Evolutionary conservation across 2,329 filamentous ascomycete genomes (phyloP), one percentile per base, ranked within the genome.

Genomic region (Beauveria sp.): DNA sequence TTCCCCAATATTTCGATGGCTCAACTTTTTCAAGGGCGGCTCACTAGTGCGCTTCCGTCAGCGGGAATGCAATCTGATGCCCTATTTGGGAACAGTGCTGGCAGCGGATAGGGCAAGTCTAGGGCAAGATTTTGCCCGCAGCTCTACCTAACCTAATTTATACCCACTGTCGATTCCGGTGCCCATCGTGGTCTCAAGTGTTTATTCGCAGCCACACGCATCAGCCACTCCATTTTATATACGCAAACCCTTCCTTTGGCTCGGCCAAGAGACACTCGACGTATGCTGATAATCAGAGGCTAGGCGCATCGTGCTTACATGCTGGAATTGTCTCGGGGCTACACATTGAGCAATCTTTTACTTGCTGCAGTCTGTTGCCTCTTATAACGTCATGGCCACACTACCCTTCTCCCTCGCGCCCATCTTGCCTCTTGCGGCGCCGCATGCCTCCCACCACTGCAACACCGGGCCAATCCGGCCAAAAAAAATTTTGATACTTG

Each of bases 41-140:
- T 47, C 54, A 57, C 46, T 58, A 58, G 46, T 60, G 56, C 38
- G 24, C 38, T 60, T 53, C 57, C 40, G 57, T 53, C 49, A 46
- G 40, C 57, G n/a, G 57, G 40, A 38, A 60, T 60, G 58, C 50
- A 26, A 26, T 30, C 7, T 49, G 51, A 54, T 60, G 58, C 50
- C 58, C 50, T 60, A 49, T 49, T 60, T 34, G 42, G 58, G 58
- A 60, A 60, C 50, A 47, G 40, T 55, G 58, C 50, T 54, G 50
- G 43, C 58, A 55, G 50, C 58, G 58, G 50, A 60, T 60, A 60
- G 58, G 58, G 51, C 30, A 54, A 54, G 28, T 40, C 12, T 28
- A 46, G 57, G 57, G 49, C 56, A 38, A n/a, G 28, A 12, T 30
- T 18, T 30, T 30, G 22, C 38, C 38, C 24, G 28, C 22, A 18